phyloP scores from a whole-genome alignment of 345 rosid species.

The Excoecaria agallocha region DNA sequence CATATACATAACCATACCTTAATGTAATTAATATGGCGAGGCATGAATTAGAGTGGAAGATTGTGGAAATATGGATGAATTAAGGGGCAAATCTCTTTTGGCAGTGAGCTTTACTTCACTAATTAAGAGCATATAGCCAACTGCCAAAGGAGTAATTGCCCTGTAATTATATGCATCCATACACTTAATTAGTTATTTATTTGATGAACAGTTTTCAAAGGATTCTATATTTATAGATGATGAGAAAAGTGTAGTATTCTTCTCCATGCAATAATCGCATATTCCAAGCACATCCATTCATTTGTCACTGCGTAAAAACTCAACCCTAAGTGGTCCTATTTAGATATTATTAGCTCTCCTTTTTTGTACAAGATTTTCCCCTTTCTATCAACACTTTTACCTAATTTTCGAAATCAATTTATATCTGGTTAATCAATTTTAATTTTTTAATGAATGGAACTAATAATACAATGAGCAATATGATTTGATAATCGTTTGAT shows the following conservation, averaged over 20 bases:
- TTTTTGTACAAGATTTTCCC: background rate
- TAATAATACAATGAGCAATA: too few relatives aligned
- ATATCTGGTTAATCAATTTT: too few relatives aligned
- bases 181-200: background rate
- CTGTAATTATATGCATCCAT: conserved; percentile 22
- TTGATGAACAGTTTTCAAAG: conserved; percentile 13
- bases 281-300: conserved; percentile 23
- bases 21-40: background rate
- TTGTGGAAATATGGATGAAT: conserved; percentile 15
- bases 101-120: conserved; percentile 24
- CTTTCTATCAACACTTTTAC: too few relatives aligned
- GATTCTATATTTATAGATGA: background rate
- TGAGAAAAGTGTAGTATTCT: conserved; percentile 1
- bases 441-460: too few relatives aligned
- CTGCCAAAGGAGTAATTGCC: conserved; percentile 31
- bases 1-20: background rate
- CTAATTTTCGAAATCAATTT: too few relatives aligned
- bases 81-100: conserved; percentile 41
- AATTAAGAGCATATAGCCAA: conserved; percentile 9
- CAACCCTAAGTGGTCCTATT: conserved; percentile 7
- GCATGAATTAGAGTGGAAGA: background rate
- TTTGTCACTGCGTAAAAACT: background rate
- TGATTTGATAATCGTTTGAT: too few relatives aligned
- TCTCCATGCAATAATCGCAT: conserved; percentile 20
- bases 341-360: background rate